Evolutionary conservation across 371 early-diverging fungal genomes (phyloP), one percentile per base, ranked within the genome.

Genomic region (Basidiobolus meristosporus): DNA sequence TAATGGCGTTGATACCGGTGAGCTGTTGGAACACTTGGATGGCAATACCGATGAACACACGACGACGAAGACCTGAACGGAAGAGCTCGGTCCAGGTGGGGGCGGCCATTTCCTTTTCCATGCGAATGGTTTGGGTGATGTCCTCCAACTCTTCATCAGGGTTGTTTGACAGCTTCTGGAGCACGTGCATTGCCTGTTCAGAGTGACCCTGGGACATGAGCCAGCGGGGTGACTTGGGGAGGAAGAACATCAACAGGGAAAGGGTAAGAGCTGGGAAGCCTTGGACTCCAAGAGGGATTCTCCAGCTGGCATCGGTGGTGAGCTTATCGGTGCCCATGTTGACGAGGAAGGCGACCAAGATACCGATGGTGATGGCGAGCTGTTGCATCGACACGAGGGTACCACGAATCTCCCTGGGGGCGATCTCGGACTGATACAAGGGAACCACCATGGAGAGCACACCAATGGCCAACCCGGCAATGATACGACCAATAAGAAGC

Each of bases 181-280:
- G 52, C 5, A 70, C 70, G 18, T 49, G 39, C 9, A 68, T 49
- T 6, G 81, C 86, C 35, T 76, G 70, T n/a, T 72, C 73, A 21
- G 68, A 57, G 10, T 75, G 66, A 34, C 52, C 47, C 7, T 30
- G 34, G 14, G 20, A 2, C 56, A 74, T 40, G 41, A 93, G 59
- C 88, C 89, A 93, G 54, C 91, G 82, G 26, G 93, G 91, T 4
- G 90, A 87, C 53, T 51, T 69, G n/a, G 91, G 93, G 63, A 90
- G 75, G 54, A 84, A 65, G 15, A 68, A 26, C 53, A 77, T 76
- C 41, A 77, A 60, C 19, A 65, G 2, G 14, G 77, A 42, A 23
- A 92, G 66, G 20, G 84, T 51, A 9, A 65, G 28, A 22, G 74
- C 80, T 32, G 83, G 79, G 30, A 71, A 64, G 14, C 76, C 48